Evolutionary conservation across 177 flowering plant species (phyloP).

Genomic region (Vitis hybrid): DNA sequence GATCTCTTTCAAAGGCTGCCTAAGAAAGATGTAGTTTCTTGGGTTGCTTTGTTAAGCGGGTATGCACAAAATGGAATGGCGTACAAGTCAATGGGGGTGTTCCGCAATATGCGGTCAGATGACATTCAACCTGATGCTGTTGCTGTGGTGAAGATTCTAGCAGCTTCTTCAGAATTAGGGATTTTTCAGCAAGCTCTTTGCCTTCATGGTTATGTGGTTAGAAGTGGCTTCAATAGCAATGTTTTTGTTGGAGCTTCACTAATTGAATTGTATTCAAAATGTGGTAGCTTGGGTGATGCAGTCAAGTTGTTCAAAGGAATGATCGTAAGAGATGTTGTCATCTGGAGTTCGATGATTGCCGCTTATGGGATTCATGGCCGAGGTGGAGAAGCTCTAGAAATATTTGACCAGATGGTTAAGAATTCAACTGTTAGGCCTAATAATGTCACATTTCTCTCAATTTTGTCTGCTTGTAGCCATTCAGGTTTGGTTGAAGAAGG

Average conservation of each 20-base stretch:
- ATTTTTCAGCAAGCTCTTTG: slow-evolving; percentile 47
- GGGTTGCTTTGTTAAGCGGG: slow-evolving; percentile 53
- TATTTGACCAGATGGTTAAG: slow-evolving; percentile 37
- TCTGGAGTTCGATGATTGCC: slow-evolving; percentile 59
- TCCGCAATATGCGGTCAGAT: slow-evolving; percentile 39
- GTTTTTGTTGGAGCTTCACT: slow-evolving; percentile 50
- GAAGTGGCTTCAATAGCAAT: slow-evolving; percentile 37
- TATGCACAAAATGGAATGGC: slow-evolving; percentile 51
- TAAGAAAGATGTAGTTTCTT: slow-evolving; percentile 53
- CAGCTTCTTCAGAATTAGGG: slow-evolving; percentile 51
- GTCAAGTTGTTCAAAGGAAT: slow-evolving; percentile 30
- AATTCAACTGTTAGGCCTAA: slow-evolving; percentile 35
- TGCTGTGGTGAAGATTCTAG: slow-evolving; percentile 52
- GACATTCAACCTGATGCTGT: slow-evolving; percentile 48
- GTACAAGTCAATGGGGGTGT: slow-evolving; percentile 36
- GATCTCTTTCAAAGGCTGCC: slow-evolving; percentile 42
- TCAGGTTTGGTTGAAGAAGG: slow-evolving; percentile 53
- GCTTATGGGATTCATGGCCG: slow-evolving; percentile 54
- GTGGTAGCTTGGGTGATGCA: slow-evolving; percentile 47
- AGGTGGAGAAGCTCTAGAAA: slow-evolving; percentile 42
- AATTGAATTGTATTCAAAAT: slow-evolving; percentile 57
- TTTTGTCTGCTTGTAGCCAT: slow-evolving; percentile 58
- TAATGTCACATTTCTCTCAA: slow-evolving; percentile 45
- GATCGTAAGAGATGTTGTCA: slow-evolving; percentile 37
- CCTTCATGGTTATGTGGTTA: slow-evolving; percentile 46